These are phyloP conservation scores for Penicillium rolfsii DNA, from an alignment of 2,329 filamentous ascomycete species.

Conservation along the genomic window DNA sequence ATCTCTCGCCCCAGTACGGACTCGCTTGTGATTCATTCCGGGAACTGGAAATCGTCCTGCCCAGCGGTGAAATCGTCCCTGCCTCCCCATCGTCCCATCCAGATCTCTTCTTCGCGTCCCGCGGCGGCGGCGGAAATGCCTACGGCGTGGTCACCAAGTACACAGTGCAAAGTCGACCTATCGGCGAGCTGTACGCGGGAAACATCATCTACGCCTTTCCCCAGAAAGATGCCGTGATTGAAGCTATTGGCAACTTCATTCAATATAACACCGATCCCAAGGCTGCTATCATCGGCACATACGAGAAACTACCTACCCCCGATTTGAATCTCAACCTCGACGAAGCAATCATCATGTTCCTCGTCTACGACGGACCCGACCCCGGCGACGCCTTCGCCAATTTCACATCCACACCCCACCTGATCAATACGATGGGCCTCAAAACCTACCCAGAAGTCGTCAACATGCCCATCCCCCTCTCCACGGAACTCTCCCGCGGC, in stretches of 20 bases:
- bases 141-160: slow-evolving; percentile 34
- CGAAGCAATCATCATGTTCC: slow-evolving; percentile 39
- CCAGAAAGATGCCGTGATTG: slow-evolving; percentile 32
- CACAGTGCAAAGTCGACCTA: slow-evolving; percentile 34
- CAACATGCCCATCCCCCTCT: slow-evolving; percentile 38
- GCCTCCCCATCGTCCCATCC: slow-evolving; percentile 19
- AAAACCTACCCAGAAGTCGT: slow-evolving; percentile 39
- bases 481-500: slow-evolving; percentile 35
- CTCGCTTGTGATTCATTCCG: slow-evolving; percentile 35
- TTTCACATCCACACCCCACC: slow-evolving; percentile 37
- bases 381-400: slow-evolving; percentile 37
- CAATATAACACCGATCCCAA: slow-evolving; percentile 40
- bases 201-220: slow-evolving; percentile 35
- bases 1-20: slow-evolving; percentile 33
- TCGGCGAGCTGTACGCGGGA: slow-evolving; percentile 33
- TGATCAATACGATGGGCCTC: slow-evolving; percentile 33
- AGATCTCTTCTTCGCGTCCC: slow-evolving; percentile 29
- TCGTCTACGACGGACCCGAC: slow-evolving; percentile 42
- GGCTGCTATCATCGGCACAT: slow-evolving; percentile 40
- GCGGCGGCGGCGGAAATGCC: slow-evolving; percentile 34
- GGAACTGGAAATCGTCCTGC: slow-evolving; percentile 27
- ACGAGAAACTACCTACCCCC: slow-evolving; percentile 36
- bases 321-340: slow-evolving; percentile 36
- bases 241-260: slow-evolving; percentile 37
- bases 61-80: slow-evolving; percentile 22